Evolutionary conservation across 2,329 filamentous ascomycete genomes (phyloP).

Genomic region (Graphilbum ipis-grandicollis): DNA sequence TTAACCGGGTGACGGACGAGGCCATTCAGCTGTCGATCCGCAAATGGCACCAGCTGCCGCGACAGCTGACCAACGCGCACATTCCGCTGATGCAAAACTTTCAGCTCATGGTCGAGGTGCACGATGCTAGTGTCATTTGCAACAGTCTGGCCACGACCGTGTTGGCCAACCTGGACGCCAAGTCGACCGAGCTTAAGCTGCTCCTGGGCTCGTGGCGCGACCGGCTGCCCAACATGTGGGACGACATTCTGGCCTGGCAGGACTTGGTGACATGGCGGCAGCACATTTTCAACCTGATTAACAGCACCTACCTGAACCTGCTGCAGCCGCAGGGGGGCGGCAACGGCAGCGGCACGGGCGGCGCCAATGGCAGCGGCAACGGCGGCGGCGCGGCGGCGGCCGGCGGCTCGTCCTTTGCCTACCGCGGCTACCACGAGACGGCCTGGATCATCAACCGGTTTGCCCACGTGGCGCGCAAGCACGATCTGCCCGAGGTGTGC

Average conservation of each 20-base stretch:
- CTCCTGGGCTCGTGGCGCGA: constrained; percentile 92
- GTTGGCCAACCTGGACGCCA: constrained; percentile 70
- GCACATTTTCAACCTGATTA: constrained; percentile 96
- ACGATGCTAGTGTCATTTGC: constrained; percentile 94
- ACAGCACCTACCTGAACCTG: constrained; percentile 76
- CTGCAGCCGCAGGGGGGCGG: constrained; percentile 46
- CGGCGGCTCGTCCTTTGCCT: constrained; percentile 84
- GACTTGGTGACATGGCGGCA: constrained; percentile 99
- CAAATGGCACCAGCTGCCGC: constrained; percentile 98
- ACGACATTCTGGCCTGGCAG: constrained; percentile 98
- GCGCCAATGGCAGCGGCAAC: background rate
- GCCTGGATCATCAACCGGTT: constrained; percentile 99
- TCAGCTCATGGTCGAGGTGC: constrained; percentile 90
- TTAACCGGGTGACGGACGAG: constrained; percentile 83
- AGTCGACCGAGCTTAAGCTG: constrained; percentile 89
- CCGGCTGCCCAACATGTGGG: constrained; percentile 91
- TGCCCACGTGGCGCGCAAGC: constrained; percentile 91
- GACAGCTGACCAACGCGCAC: constrained; percentile 83
- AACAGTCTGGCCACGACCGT: constrained; percentile 76
- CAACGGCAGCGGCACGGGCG: background rate
- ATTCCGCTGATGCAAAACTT: constrained; percentile 93
- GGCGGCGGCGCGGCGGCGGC: constrained; percentile 39
- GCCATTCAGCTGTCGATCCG: constrained; percentile 92
- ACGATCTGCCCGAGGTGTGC: constrained; percentile 91
- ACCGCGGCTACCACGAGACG: constrained; percentile 94